Evolutionary conservation across 2,329 filamentous ascomycete species (phyloP).

Genomic region (Metarhizium humberi): DNA sequence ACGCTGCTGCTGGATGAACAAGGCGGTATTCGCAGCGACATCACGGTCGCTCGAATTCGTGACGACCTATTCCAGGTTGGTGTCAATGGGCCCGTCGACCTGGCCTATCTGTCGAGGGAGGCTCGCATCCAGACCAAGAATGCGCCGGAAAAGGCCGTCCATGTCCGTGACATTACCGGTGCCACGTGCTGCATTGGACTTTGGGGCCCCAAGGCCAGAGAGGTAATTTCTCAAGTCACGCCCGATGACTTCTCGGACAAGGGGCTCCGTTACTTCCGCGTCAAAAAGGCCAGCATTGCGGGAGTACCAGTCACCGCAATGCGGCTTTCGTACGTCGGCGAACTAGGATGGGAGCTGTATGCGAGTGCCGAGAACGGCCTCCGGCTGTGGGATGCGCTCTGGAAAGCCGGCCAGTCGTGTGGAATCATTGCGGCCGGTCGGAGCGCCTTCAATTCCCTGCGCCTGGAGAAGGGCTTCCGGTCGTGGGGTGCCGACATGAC

Average conservation of each 20-base stretch:
- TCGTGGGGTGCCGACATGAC: conserved; percentile 49
- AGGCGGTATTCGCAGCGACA: conserved; percentile 46
- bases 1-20: conserved; percentile 44
- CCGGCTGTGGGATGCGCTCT: conserved; percentile 49
- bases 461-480: conserved; percentile 51
- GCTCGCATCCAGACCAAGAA: conserved; percentile 36
- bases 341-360: conserved; percentile 54
- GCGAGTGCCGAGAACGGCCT: conserved; percentile 49
- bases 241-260: conserved; percentile 35
- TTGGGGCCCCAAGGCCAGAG: conserved; percentile 48
- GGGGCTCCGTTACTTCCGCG: conserved; percentile 38
- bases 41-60: conserved; percentile 44
- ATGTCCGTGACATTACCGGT: conserved; percentile 50
- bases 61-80: conserved; percentile 44
- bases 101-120: conserved; percentile 43
- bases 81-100: conserved; percentile 45
- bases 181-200: conserved; percentile 52
- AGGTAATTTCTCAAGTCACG: conserved; percentile 38
- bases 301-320: conserved; percentile 48
- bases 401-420: conserved; percentile 40
- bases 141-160: conserved; percentile 31
- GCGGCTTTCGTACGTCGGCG: conserved; percentile 51
- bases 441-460: conserved; percentile 46
- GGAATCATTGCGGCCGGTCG: conserved; percentile 51
- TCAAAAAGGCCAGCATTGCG: conserved; percentile 37